Base-by-base conservation (phyloP, 495 filamentous ascomycete species). In the Aspergillus olivimuriae region DNA sequence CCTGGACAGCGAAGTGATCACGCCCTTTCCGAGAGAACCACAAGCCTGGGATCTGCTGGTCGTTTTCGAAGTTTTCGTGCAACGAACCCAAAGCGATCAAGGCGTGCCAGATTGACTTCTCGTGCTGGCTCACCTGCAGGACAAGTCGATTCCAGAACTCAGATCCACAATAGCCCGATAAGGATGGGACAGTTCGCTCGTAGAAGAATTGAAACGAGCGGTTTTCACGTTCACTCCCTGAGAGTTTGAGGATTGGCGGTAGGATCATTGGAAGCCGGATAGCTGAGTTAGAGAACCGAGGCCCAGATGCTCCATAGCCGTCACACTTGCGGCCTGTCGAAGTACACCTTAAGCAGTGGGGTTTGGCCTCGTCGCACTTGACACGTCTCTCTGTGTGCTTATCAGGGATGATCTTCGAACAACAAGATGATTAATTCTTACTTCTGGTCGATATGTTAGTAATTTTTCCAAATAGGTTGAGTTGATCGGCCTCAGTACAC, bases 111-210 rank as follows among this genome's bases (percentile, higher is more conserved):
- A 84, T 75, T 1, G 76, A 67, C n/a, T 77, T 63, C 52, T 82
- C 76, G 7, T 72, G 68, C 43, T 81, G 74, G 23, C 72, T 76
- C 44, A 75, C 75, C 52, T 79, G 76, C 33, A 81, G 53, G 10
- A 82, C 50, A 0, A 64, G 30, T 63, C 34, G 64, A 58, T n/a
- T 71, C 80, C 78, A 84, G 44, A 84, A 80, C 4, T 69, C 71
- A 10, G 73, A 80, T 39, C 75, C 72, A 43, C 80, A 83, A 57
- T 78, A 82, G 2, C 80, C 80, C 5, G 77, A 75, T 22, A 84
- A 55, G 46, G 81, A 76, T 34, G 57, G 70, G 1, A 77, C 73
- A 0, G 77, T 83, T 23, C 73, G 72, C 37, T 72, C 70, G 22
- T 70, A 70, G 48, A 84, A 84, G 33, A 81, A 63, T 50, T 80